phyloP scores from a whole-genome alignment of 768 basidiomycete species.

The Xerocomellus dryophilus region DNA sequence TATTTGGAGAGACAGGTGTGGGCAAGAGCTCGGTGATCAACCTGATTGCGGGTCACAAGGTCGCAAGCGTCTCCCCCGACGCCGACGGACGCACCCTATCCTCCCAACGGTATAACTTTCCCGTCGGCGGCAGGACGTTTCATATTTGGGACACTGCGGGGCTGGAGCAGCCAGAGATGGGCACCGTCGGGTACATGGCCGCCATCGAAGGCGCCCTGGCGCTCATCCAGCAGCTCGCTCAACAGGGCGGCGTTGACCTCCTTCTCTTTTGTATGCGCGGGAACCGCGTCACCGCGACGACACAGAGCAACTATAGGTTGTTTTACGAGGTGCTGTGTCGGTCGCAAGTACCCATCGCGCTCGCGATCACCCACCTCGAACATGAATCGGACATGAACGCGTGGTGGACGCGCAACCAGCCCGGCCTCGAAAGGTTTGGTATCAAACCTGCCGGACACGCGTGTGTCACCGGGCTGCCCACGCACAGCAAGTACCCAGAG shows the following conservation, averaged over 20 bases:
- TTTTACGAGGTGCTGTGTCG: slow-evolving; percentile 41
- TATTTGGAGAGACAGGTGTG: slow-evolving; percentile 43
- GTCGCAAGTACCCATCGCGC: slow-evolving; percentile 26
- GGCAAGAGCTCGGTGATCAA: slow-evolving; percentile 34
- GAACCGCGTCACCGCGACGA: slow-evolving; percentile 34
- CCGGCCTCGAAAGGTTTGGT: slow-evolving; percentile 17
- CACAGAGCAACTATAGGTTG: slow-evolving; percentile 37
- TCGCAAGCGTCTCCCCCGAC: slow-evolving; percentile 22
- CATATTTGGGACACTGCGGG: slow-evolving; percentile 34
- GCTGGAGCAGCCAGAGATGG: slow-evolving; percentile 27
- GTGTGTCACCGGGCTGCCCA: slow-evolving; percentile 30
- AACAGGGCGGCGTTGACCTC: slow-evolving; percentile 36
- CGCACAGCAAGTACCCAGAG: slow-evolving; percentile 17
- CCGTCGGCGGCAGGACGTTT: slow-evolving; percentile 14
- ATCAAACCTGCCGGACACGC: slow-evolving; percentile 28
- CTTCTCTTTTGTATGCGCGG: slow-evolving; percentile 40
- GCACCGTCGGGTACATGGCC: slow-evolving; percentile 19
- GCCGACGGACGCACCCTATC: slow-evolving; percentile 36
- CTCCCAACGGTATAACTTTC: slow-evolving; percentile 23
- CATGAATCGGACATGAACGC: slow-evolving; percentile 30
- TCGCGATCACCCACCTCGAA: slow-evolving; percentile 40
- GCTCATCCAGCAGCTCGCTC: slow-evolving; percentile 34
- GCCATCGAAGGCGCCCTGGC: slow-evolving; percentile 27
- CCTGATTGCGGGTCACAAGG: slow-evolving; percentile 21
- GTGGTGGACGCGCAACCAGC: slow-evolving; percentile 32